phyloP scores from a whole-genome alignment of 225 moss, liverwort and hornwort species.

The Pseudoscleropodium purum region DNA sequence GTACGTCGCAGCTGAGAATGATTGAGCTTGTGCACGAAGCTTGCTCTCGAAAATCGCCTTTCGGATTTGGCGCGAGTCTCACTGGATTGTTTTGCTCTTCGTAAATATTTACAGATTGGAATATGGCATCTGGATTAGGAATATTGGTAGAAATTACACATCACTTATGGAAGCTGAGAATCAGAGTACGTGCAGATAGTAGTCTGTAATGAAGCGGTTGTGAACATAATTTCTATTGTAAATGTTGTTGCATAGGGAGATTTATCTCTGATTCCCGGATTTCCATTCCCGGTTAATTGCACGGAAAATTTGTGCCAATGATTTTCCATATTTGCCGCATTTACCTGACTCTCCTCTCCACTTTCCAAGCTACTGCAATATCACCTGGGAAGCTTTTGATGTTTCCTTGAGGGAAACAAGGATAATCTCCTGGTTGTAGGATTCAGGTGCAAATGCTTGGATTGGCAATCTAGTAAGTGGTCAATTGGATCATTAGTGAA shows the following conservation, averaged over 20 bases:
- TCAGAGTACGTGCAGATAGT: not conserved
- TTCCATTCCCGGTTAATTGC: not conserved
- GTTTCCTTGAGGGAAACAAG: not conserved
- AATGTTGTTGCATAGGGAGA: not conserved
- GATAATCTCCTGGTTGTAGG: not conserved
- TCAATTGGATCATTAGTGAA: not conserved
- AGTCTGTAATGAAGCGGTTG: no score
- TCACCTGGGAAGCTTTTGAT: not conserved
- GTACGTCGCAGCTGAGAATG: not conserved
- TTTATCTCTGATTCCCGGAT: not conserved
- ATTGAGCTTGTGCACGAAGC: conserved; percentile 1
- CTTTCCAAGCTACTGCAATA: not conserved
- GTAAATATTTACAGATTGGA: not conserved
- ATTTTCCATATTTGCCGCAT: not conserved
- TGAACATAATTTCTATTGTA: no score
- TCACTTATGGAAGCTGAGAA: not conserved
- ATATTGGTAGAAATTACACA: not conserved
- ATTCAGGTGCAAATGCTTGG: not conserved
- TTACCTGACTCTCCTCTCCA: not conserved
- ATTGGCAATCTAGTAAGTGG: not conserved
- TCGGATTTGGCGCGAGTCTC: not conserved
- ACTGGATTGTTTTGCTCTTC: not conserved
- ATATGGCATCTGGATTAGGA: not conserved
- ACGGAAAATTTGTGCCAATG: not conserved
- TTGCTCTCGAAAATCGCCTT: not conserved